Evolutionary conservation across 1,284 basidiomycete species (phyloP).

Genomic region (Pascua guehoae): DNA sequence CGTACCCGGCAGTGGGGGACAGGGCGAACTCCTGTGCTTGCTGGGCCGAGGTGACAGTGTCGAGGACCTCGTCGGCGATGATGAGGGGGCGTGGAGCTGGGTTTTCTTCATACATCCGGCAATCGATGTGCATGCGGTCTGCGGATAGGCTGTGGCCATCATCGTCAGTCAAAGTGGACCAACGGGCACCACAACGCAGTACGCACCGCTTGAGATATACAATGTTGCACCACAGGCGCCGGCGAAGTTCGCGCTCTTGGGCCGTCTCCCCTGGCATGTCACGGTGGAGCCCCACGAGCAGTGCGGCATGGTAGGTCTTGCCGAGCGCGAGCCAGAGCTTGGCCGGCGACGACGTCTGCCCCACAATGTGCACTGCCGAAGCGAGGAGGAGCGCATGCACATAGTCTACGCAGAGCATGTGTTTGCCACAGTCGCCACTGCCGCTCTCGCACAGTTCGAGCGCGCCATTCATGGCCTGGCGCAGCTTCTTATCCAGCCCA

Average conservation of each 20-base stretch:
- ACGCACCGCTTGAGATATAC: too few relatives aligned
- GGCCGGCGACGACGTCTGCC: background rate
- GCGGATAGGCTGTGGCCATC: background rate
- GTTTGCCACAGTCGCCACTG: background rate
- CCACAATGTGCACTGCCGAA: background rate
- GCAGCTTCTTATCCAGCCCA: background rate
- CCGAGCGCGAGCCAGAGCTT: slow-evolving; percentile 1
- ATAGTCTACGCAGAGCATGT: background rate
- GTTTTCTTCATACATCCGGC: background rate
- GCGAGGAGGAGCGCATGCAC: slow-evolving; percentile 1
- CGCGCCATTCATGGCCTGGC: background rate
- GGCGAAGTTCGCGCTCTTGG: slow-evolving; percentile 1
- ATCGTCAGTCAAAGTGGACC: background rate
- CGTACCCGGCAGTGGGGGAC: too few relatives aligned
- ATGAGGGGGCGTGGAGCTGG: background rate
- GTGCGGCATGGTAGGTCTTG: slow-evolving; percentile 2
- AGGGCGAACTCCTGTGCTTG: too few relatives aligned
- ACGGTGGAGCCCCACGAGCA: background rate
- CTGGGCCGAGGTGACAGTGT: background rate
- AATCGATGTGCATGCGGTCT: background rate
- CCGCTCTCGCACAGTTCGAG: slow-evolving; percentile 1
- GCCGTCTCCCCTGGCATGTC: background rate
- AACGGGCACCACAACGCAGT: background rate
- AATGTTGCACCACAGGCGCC: slow-evolving; percentile 4
- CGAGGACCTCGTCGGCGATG: background rate